phyloP scores from a whole-genome alignment of 1,284 basidiomycete genomes.

The Phlebopus sp. region DNA sequence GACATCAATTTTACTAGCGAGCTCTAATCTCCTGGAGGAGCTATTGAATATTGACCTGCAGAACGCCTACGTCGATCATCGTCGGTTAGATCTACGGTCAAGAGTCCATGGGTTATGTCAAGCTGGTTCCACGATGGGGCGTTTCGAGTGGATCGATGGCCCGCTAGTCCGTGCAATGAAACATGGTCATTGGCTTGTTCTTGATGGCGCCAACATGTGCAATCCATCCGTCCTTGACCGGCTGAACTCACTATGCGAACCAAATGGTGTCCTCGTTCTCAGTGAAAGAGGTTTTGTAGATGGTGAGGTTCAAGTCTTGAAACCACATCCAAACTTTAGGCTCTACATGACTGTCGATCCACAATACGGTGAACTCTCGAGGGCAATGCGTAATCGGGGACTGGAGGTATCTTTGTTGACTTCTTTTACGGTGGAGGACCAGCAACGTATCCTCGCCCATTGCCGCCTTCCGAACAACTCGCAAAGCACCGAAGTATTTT shows the following conservation, averaged over 20 bases:
- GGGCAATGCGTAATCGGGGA: constrained; percentile 98
- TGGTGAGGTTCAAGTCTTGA: constrained; percentile 72
- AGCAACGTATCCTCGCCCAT: constrained; percentile 43
- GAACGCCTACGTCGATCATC: constrained; percentile 12
- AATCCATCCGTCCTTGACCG: constrained; percentile 95
- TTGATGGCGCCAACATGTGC: constrained; percentile 95
- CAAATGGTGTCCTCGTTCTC: constrained; percentile 76
- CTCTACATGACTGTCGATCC: constrained; percentile 95
- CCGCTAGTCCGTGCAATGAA: constrained; percentile 89
- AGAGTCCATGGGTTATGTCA: constrained; percentile 17
- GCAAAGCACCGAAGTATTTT: constrained; percentile 8
- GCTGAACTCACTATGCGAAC: constrained; percentile 95
- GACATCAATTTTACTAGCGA: constrained; percentile 22
- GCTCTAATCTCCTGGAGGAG: constrained; percentile 24
- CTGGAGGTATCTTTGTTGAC: constrained; percentile 72
- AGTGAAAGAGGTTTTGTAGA: constrained; percentile 88
- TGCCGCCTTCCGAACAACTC: constrained; percentile 44
- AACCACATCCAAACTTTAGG: constrained; percentile 87
- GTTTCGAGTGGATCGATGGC: constrained; percentile 96
- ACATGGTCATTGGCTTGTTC: constrained; percentile 85
- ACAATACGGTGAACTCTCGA: constrained; percentile 88
- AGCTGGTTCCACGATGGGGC: constrained; percentile 38
- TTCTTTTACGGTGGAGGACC: constrained; percentile 44
- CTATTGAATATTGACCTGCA: constrained; percentile 14
- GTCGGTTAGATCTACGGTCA: constrained; percentile 15